Base-by-base conservation (phyloP, 257 asterid genomes). In the Plantago elongata region DNA sequence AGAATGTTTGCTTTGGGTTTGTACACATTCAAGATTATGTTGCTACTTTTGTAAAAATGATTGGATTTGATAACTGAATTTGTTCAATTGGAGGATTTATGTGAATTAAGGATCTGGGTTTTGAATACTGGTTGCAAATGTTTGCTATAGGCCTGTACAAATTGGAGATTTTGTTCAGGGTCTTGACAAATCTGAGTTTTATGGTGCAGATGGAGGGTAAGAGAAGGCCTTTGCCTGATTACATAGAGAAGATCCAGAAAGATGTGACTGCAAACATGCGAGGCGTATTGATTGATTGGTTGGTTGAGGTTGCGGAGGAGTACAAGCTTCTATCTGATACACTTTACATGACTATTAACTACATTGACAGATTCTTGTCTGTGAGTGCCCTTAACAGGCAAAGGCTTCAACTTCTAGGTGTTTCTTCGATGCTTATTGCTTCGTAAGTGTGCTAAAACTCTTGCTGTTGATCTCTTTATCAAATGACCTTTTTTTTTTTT, bases 371-470 rank as follows among this genome's bases (percentile, higher is more conserved):
- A 65, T 86, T 75, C 75, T 73, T 89, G 38, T 89, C 99, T 0
- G 56, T 38, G 64, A 82, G 64, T 57, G 72, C 51, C 29, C 64
- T 89, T 15, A 68, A 42, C 38, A 61, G 95, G 63, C 85, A 87
- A 72, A 76, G 43, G 14, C 97, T 92, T 51, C 97, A 92, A 84
- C 97, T 92, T 59, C 84, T 92, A 18, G 99, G 99, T 5, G 94
- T 92, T 72, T 84, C 99, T n/a, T 89, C 99, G 6, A 92, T 92
- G 99, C 96, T 89, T 12, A 77, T 93, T 70, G 95, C 97, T 72
- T 86, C 99, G 95, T 93, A 83, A 82, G 99, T 34, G 9, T 44
- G 71, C 34, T 40, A 34, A 0, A 66, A 14, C 16, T 16, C 49
- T 8, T 13, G 10, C 11, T 30, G 38, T 46, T 4, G 11, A 27